phyloP scores from a whole-genome alignment of 768 basidiomycete species.

The Dacryopinax spathularia region DNA sequence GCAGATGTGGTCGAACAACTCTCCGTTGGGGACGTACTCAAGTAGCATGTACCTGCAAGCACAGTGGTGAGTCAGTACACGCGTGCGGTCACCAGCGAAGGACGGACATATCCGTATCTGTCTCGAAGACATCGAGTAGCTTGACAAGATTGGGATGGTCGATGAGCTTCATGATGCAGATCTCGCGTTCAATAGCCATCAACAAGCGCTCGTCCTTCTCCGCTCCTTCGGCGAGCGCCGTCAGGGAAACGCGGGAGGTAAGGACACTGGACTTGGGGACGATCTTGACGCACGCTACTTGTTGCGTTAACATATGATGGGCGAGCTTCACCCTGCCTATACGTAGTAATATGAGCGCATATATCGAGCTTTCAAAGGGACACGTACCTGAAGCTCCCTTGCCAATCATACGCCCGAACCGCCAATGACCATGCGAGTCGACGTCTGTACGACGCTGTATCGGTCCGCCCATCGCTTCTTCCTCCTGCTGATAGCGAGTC shows the following conservation, averaged over 20 bases:
- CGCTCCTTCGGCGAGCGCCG: slow-evolving; percentile 51
- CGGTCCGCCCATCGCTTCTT: background rate
- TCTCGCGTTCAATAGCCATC: slow-evolving; percentile 83
- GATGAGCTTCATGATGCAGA: slow-evolving; percentile 99
- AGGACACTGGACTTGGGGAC: slow-evolving; percentile 69
- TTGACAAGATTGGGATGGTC: slow-evolving; percentile 94
- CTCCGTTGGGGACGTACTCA: slow-evolving; percentile 91
- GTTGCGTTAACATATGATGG: slow-evolving; percentile 66
- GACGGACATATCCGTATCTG: slow-evolving; percentile 59
- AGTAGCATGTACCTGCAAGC: slow-evolving; percentile 56
- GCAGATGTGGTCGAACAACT: slow-evolving; percentile 91
- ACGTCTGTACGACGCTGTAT: background rate
- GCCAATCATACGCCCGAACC: background rate
- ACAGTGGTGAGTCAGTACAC: background rate
- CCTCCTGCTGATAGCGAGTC: background rate
- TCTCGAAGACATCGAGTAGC: slow-evolving; percentile 91
- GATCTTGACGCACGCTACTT: slow-evolving; percentile 93
- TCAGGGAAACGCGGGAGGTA: slow-evolving; percentile 53
- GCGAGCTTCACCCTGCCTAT: slow-evolving; percentile 77
- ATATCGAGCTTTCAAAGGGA: background rate
- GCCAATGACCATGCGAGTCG: background rate
- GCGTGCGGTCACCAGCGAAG: background rate
- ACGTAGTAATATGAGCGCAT: background rate
- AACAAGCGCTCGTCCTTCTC: slow-evolving; percentile 52
- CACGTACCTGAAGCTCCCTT: background rate